Conservation (phyloP, 2,329 filamentous ascomycete species). For the Sporothrix variecibatus region DNA sequence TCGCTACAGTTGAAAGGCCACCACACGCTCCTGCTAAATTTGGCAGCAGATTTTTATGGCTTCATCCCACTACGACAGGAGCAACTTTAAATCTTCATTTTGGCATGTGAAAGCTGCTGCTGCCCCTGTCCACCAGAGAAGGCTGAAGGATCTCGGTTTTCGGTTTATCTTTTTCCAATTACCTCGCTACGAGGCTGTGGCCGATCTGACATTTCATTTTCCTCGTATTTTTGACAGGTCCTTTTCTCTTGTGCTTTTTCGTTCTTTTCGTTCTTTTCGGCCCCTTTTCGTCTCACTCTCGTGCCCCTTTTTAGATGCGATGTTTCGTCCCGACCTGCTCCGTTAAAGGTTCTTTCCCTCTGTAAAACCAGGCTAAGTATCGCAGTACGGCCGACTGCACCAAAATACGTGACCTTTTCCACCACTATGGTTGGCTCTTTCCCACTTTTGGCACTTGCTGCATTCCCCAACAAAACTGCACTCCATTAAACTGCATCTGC, state of each 20-base stretch:
- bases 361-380: too few relatives aligned
- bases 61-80: neutral
- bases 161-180: neutral
- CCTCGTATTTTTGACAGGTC: neutral
- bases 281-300: neutral
- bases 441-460: neutral
- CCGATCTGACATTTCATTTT: neutral
- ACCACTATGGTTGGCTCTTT: conserved; percentile 2
- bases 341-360: neutral
- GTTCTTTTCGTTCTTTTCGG: neutral
- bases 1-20: neutral
- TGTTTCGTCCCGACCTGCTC: neutral
- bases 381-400: neutral
- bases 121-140: neutral
- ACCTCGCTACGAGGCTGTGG: conserved; percentile 17
- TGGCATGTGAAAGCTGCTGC: conserved; percentile 6
- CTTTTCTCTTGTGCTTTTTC: neutral
- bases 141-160: conserved; percentile 10
- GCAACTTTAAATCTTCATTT: neutral
- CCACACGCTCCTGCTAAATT: conserved; percentile 3
- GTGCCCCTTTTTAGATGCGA: too few relatives aligned
- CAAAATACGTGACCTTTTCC: neutral
- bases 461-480: conserved; percentile 1
- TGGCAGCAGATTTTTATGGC: neutral
- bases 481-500: neutral